These are phyloP conservation scores for Lentinula raphanica DNA, from an alignment of 768 basidiomycete genomes.

Conservation along the genomic window DNA sequence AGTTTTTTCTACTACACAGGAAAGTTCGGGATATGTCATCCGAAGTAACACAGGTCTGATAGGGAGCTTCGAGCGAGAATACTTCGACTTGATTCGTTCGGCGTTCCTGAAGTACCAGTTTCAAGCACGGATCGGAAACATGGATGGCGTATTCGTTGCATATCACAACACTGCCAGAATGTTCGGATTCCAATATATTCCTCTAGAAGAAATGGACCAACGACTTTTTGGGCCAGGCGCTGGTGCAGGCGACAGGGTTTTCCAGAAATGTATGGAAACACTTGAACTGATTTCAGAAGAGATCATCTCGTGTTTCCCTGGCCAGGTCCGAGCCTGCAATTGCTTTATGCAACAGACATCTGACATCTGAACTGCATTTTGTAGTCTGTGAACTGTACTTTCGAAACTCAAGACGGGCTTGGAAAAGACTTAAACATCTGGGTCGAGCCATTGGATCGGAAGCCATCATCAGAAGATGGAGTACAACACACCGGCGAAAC, in stretches of 20 bases:
- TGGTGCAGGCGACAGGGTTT: conserved; percentile 66
- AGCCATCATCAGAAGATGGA: not conserved
- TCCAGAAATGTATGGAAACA: conserved; percentile 65
- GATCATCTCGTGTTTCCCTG: conserved; percentile 55
- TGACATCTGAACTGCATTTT: not conserved
- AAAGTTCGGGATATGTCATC: conserved; percentile 78
- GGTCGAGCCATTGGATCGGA: conserved; percentile 57
- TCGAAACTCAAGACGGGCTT: conserved; percentile 46
- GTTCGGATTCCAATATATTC: conserved; percentile 92
- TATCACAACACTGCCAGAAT: conserved; percentile 84
- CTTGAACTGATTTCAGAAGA: conserved; percentile 65
- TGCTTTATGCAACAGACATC: not conserved
- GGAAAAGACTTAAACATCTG: conserved; percentile 49
- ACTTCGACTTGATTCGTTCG: conserved; percentile 89
- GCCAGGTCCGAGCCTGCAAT: conserved; percentile 42
- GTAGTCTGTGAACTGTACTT: conserved; percentile 51
- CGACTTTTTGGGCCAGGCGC: conserved; percentile 58
- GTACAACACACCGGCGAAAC: conserved; percentile 8
- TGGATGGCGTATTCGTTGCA: conserved; percentile 91
- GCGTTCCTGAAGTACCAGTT: conserved; percentile 96
- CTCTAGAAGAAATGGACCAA: conserved; percentile 83
- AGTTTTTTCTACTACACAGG: conserved; percentile 42
- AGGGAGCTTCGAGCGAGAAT: conserved; percentile 89
- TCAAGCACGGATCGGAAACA: conserved; percentile 93
- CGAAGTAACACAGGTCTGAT: conserved; percentile 51